Evolutionary conservation across 2,329 filamentous ascomycete genomes (phyloP).

Genomic region (Botryotinia convoluta): DNA sequence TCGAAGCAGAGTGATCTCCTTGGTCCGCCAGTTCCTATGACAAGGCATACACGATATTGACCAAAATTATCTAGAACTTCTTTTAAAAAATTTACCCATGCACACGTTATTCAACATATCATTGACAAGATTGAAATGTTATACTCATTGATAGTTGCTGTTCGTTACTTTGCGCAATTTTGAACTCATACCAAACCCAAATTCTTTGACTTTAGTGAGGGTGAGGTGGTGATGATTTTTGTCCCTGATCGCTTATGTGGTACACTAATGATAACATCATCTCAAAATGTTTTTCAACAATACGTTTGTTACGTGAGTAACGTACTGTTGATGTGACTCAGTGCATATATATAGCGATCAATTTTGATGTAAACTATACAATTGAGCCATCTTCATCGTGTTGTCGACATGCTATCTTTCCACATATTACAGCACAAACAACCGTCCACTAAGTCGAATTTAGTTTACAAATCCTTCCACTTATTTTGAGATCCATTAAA

Average conservation of each 20-base stretch:
- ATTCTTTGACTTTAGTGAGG: too few relatives aligned
- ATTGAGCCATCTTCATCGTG: neutral
- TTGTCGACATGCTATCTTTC: neutral
- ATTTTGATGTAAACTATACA: too few relatives aligned
- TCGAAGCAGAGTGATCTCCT: neutral
- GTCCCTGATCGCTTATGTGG: too few relatives aligned
- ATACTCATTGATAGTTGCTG: rapidly evolving
- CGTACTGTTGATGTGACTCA: neutral
- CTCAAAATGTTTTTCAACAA: neutral
- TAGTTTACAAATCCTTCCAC: neutral
- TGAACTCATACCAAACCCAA: too few relatives aligned
- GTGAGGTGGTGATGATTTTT: too few relatives aligned
- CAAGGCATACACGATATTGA: neutral
- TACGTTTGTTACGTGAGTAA: neutral
- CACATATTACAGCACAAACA: neutral
- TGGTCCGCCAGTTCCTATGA: neutral
- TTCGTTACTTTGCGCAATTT: too few relatives aligned
- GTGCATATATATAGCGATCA: neutral
- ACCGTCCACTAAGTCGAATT: neutral
- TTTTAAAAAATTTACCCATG: neutral
- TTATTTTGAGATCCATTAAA: neutral
- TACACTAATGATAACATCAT: too few relatives aligned
- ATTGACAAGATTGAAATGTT: too few relatives aligned
- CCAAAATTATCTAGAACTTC: neutral
- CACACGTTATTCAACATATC: neutral